Percentiles rank a stretch among this genome's conserved stretches.
These are phyloP conservation scores for Cairneyella variabilis DNA, from an alignment of 495 filamentous ascomycete genomes.

Conservation along the genomic window DNA sequence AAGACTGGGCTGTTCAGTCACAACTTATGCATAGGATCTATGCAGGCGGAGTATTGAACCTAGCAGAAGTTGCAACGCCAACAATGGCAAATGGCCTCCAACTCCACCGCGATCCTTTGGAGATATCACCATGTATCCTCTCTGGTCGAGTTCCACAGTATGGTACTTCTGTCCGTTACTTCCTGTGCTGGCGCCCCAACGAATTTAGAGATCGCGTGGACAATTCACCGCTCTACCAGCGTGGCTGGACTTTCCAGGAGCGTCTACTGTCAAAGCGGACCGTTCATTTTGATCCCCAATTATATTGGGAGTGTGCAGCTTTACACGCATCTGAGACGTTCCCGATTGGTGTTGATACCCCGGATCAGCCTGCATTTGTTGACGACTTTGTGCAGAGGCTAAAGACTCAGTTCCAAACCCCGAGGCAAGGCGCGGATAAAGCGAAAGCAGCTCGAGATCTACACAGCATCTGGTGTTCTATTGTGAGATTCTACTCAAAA, in stretches of 20 bases:
- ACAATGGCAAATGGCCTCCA: neutral
- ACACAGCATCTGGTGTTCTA: neutral
- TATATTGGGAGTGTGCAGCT: constrained; percentile 1
- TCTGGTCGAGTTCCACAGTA: neutral
- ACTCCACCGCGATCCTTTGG: neutral
- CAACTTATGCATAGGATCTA: neutral
- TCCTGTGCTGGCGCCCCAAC: neutral
- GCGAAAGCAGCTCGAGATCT: neutral
- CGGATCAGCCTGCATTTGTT: constrained; percentile 1
- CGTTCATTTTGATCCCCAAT: neutral
- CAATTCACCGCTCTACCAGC: neutral
- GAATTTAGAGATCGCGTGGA: neutral
- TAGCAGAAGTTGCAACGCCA: neutral
- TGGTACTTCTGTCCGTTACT: neutral
- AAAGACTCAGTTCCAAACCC: neutral
- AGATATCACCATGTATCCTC: neutral
- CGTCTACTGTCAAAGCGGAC: neutral
- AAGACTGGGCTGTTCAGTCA: constrained; percentile 1
- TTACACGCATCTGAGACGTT: constrained; percentile 1
- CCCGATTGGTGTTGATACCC: neutral
- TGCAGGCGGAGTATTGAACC: constrained; percentile 1
- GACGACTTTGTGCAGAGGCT: constrained; percentile 1
- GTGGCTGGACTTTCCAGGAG: neutral
- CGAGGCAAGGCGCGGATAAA: neutral
- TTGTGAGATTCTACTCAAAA: neutral